Evolutionary conservation across 768 basidiomycete species (phyloP).

Genomic region (Terana coerulea): DNA sequence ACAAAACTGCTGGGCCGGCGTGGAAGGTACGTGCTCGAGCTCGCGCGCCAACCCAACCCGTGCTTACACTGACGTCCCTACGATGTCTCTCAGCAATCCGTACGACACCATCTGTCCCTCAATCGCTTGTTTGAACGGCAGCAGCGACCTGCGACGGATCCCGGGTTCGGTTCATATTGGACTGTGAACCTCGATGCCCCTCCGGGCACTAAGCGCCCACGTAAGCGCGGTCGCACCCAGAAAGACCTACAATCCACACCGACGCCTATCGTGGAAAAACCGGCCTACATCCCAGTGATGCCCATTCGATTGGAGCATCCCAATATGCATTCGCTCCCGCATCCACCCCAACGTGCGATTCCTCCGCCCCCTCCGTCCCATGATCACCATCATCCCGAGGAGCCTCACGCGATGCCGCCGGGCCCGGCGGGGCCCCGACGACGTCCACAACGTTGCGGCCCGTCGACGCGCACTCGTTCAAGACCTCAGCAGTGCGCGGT

Average conservation of each 20-base stretch:
- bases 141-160: conserved; percentile 77
- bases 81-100: conserved; percentile 62
- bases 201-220: conserved; percentile 80
- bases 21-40: conserved; percentile 62
- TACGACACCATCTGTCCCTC: conserved; percentile 78
- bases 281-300: conserved; percentile 18
- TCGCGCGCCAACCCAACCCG: conserved; percentile 1
- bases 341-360: not conserved
- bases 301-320: conserved; percentile 15
- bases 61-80: not conserved
- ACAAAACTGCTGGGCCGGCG: conserved; percentile 73
- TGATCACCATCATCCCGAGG: conserved; percentile 3
- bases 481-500: conserved; percentile 25
- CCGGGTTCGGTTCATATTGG: conserved; percentile 87
- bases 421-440: conserved; percentile 1
- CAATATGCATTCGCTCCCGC: conserved; percentile 4
- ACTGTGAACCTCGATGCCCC: conserved; percentile 85
- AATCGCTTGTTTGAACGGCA: conserved; percentile 82
- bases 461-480: conserved; percentile 26
- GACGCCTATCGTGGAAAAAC: conserved; percentile 5
- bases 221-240: conserved; percentile 68
- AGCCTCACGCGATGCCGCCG: conserved; percentile 8
- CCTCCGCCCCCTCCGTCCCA: not conserved
- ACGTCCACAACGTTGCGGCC: conserved; percentile 19
- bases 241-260: conserved; percentile 32